These are phyloP conservation scores for Amylostereum areolatum DNA, from an alignment of 1,284 basidiomycete genomes.

Conservation along the genomic window DNA sequence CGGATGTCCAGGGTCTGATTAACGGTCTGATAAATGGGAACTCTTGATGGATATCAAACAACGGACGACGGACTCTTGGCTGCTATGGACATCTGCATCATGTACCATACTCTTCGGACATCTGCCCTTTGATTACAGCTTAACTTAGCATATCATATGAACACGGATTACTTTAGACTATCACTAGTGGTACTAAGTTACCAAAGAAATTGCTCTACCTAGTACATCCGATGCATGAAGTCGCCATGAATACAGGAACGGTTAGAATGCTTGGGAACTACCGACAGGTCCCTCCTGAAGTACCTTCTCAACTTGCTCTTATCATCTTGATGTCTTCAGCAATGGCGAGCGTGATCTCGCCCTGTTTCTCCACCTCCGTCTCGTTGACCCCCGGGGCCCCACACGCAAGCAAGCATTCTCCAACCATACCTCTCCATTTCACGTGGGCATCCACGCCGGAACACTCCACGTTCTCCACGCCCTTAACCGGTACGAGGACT, in stretches of 20 bases:
- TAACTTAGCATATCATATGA: background rate
- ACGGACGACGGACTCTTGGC: too few relatives aligned
- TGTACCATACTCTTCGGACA: too few relatives aligned
- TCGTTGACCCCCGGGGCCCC: slow-evolving; percentile 34
- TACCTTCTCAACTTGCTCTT: background rate
- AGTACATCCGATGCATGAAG: background rate
- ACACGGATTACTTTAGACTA: background rate
- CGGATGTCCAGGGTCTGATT: background rate
- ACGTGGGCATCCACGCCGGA: slow-evolving; percentile 48
- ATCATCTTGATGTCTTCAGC: background rate
- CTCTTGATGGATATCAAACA: too few relatives aligned
- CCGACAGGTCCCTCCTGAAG: background rate
- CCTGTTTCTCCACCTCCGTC: slow-evolving; percentile 30
- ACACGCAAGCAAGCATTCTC: slow-evolving; percentile 35
- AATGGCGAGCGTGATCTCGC: background rate
- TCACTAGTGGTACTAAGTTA: background rate
- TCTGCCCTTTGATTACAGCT: too few relatives aligned
- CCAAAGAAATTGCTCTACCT: background rate
- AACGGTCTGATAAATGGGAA: background rate
- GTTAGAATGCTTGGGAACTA: background rate
- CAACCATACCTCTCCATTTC: slow-evolving; percentile 48
- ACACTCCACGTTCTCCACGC: slow-evolving; percentile 66
- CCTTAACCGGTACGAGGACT: slow-evolving; percentile 56
- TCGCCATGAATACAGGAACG: background rate
- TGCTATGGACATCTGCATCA: too few relatives aligned